Conservation (phyloP, 495 filamentous ascomycete species). For the Astrothelium subdiscretum region DNA sequence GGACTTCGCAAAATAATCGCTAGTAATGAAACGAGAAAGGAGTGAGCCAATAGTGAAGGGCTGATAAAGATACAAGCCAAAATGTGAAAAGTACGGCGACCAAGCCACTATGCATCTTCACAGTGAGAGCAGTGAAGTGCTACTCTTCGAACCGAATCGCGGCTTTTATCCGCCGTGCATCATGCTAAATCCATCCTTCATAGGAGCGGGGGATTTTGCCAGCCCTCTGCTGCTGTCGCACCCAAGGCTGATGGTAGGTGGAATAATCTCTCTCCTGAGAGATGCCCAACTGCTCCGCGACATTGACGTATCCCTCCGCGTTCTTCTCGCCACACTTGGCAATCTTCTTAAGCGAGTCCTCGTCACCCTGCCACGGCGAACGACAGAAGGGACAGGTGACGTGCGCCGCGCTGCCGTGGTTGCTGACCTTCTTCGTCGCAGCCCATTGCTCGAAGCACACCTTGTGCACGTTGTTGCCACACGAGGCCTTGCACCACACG, state of each 20-base stretch:
- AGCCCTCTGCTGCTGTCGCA: not conserved
- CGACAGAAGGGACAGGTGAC: constrained; percentile 62
- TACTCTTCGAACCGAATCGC: not conserved
- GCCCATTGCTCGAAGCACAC: constrained; percentile 64
- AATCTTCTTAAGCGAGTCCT: constrained; percentile 33
- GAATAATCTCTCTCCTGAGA: constrained; percentile 15
- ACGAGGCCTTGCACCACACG: constrained; percentile 61
- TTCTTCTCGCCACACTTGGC: constrained; percentile 10
- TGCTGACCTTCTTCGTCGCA: constrained; percentile 35
- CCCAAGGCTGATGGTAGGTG: constrained; percentile 13
- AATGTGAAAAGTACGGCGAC: no score
- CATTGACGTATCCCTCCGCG: constrained; percentile 22
- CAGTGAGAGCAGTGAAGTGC: no score
- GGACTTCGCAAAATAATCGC: no score
- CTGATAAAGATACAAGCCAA: no score
- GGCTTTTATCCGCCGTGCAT: not conserved
- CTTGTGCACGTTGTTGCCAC: constrained; percentile 70
- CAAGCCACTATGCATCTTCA: no score
- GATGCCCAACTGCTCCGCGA: constrained; percentile 18
- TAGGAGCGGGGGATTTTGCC: not conserved
- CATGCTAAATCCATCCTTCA: not conserved
- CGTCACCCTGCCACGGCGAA: constrained; percentile 48
- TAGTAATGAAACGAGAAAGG: no score
- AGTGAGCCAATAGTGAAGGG: no score
- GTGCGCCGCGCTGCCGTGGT: constrained; percentile 13